Percentiles rank a stretch among this genome's conserved stretches.
Conservation (phyloP, 345 rosid species). For the Psidium friedrichsthalianum region DNA sequence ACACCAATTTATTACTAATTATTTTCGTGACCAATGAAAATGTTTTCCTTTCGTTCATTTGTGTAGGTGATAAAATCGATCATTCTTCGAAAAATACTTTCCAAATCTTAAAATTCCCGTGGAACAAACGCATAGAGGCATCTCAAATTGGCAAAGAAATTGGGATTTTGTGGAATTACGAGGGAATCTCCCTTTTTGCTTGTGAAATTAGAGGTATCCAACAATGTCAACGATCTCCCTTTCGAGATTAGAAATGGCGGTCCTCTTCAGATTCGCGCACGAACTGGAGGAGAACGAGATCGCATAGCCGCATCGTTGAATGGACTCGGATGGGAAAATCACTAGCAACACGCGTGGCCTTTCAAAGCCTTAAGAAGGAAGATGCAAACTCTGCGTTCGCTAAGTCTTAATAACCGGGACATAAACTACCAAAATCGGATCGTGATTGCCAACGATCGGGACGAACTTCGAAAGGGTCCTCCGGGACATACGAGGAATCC, state of each 20-base stretch:
- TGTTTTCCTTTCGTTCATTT: too few species aligned
- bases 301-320: not conserved
- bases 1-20: too few species aligned
- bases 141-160: not conserved
- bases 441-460: not conserved
- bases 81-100: too few species aligned
- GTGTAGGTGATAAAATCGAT: too few species aligned
- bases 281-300: not conserved
- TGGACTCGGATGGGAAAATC: not conserved
- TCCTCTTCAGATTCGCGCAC: not conserved
- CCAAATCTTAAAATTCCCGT: too few species aligned
- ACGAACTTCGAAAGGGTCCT: not conserved
- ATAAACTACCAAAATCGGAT: not conserved
- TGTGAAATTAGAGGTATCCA: not conserved
- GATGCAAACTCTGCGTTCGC: not conserved
- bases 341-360: not conserved
- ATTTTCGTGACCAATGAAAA: too few species aligned
- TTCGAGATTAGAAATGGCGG: not conserved
- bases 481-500: not conserved
- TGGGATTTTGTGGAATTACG: not conserved
- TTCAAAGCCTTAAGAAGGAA: not conserved
- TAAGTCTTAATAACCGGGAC: not conserved
- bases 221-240: not conserved
- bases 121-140: not conserved
- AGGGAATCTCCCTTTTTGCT: not conserved